phyloP scores from a whole-genome alignment of 805 yeast genomes.

The Blastobotrys chiropterorum region DNA sequence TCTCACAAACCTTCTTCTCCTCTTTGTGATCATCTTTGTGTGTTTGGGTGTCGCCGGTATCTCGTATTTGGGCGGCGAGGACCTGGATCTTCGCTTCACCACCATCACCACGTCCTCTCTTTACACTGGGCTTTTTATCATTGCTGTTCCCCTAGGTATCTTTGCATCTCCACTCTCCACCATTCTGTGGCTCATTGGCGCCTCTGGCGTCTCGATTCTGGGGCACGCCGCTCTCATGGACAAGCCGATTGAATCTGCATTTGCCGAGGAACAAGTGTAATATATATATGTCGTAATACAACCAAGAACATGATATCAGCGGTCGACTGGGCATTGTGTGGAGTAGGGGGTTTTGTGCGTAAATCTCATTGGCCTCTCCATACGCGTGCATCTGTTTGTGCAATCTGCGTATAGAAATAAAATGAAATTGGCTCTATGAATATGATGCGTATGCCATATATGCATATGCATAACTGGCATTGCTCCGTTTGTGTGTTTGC shows the following conservation, averaged over 20 bases:
- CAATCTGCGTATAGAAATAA: too few species aligned
- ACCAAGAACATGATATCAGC: neutral
- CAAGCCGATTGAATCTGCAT: constrained; percentile 91
- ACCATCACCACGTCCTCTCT: constrained; percentile 70
- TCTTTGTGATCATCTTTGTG: constrained; percentile 73
- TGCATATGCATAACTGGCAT: too few species aligned
- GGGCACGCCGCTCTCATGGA: constrained; percentile 89
- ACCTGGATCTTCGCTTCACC: constrained; percentile 63
- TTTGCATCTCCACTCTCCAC: constrained; percentile 87
- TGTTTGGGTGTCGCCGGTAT: constrained; percentile 74
- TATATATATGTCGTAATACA: neutral
- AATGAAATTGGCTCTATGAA: too few species aligned
- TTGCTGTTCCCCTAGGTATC: constrained; percentile 76
- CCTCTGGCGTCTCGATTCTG: constrained; percentile 69
- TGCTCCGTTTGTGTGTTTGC: too few species aligned
- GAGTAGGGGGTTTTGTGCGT: neutral
- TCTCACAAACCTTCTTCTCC: constrained; percentile 73
- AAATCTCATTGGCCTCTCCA: too few species aligned
- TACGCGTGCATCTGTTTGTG: too few species aligned
- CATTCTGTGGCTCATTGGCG: constrained; percentile 85
- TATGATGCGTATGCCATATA: too few species aligned
- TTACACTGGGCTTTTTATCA: constrained; percentile 72
- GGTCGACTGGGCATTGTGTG: neutral
- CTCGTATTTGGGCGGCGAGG: constrained; percentile 72
- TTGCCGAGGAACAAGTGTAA: constrained; percentile 61